A percentile compares a stretch with the other conserved stretches of the same genome.
Conservation (phyloP, 768 basidiomycete genomes). For the Dioszegia crocea region DNA sequence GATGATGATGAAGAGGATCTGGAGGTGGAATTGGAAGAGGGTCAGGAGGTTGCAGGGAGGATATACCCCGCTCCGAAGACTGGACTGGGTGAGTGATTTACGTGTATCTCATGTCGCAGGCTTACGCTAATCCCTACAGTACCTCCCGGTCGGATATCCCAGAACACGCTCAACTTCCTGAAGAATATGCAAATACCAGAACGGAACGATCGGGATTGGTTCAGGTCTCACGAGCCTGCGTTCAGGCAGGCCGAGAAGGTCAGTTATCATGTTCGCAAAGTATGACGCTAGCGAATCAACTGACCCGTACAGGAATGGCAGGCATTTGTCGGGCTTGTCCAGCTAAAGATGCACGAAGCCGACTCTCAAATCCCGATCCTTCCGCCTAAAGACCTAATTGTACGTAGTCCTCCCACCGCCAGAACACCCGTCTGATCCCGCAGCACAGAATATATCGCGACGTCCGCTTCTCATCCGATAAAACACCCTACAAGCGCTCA, state of each 20-base stretch:
- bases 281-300: no score
- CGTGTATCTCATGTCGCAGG: background rate
- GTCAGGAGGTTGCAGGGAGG: constrained; percentile 53
- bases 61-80: constrained; percentile 77
- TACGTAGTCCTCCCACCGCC: constrained; percentile 14
- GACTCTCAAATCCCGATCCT: constrained; percentile 81
- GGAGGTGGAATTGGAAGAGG: constrained; percentile 46
- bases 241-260: constrained; percentile 73
- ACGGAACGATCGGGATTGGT: constrained; percentile 80
- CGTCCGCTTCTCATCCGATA: constrained; percentile 87
- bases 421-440: background rate
- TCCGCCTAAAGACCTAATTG: constrained; percentile 81
- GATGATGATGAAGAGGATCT: constrained; percentile 32
- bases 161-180: constrained; percentile 78
- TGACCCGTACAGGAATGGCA: constrained; percentile 75
- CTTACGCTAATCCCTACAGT: constrained; percentile 56
- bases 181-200: constrained; percentile 64
- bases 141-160: constrained; percentile 76
- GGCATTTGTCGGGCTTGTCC: constrained; percentile 70
- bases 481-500: constrained; percentile 87
- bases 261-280: background rate
- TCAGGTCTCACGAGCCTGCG: constrained; percentile 74
- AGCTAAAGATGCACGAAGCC: constrained; percentile 62
- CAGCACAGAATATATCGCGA: constrained; percentile 87
- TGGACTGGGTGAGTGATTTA: constrained; percentile 61